Evolutionary conservation across 169 alveolate genomes (phyloP), one percentile per base, ranked within the genome.

Genomic region (Eimeria maxima): DNA sequence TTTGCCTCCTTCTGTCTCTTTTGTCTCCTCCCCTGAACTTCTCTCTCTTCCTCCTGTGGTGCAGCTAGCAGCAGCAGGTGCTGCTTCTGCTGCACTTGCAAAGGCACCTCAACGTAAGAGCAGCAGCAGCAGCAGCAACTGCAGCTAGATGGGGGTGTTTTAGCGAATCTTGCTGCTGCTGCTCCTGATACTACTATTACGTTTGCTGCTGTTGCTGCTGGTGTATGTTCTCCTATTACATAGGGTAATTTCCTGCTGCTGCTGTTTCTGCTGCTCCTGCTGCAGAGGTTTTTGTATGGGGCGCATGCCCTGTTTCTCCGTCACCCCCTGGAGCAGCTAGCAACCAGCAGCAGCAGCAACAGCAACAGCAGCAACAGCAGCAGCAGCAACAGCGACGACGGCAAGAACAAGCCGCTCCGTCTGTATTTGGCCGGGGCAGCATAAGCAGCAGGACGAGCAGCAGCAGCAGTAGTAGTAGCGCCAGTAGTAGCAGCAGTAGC

Each of bases 261-360:
- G 83, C 47, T 71, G 47, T 33, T 13, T 38, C 24, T 71, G 83
- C 83, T 38, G 83, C 24, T 27, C 47, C 83, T 71, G 83, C 53
- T 71, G 83, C 83, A 71, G 83, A 71, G 47, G 83, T 71, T 0
- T 71, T 71, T 38, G 47, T 71, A 24, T 71, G 83, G 83, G 83
- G 83, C 16, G 83, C 53, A 27, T 18, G 47, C 45, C 83, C 83
- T 11, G 45, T n/a, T 8, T 10, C 83, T 71, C 47, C 83, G 4
- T 24, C 83, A 71, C 47, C 83, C 45, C 47, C 83, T 27, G 53
- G 47, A 0, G 8, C 53, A 71, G 83, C 53, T 27, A 42, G 5
- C 22, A 27, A 33, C 47, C 50, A 8, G 4, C 83, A 27, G 83
- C 83, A 33, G 83, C 83, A 71, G 47, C 83, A 71, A 45, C 81